Evolutionary conservation across 129 eudicot species (phyloP).

Genomic region (Centaurea solstitialis): DNA sequence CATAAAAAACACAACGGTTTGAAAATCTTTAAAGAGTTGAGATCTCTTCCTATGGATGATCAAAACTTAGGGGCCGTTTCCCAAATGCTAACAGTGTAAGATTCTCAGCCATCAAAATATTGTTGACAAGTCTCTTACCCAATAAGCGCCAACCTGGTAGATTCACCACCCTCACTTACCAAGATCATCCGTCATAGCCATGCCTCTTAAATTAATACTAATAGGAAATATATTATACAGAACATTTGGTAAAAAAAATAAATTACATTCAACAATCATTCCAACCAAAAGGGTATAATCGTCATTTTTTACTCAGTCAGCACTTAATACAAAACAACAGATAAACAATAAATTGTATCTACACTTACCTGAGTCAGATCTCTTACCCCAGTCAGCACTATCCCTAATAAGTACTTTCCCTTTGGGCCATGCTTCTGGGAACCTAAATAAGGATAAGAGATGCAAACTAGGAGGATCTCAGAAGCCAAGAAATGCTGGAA

Average conservation of each 20-base stretch:
- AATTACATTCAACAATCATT: background rate
- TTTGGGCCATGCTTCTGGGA: background rate
- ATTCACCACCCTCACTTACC: too few relatives aligned
- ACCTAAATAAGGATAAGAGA: background rate
- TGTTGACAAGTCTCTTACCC: too few relatives aligned
- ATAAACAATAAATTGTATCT: too few relatives aligned
- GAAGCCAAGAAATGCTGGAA: background rate
- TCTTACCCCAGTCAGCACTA: too few relatives aligned
- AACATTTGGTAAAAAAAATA: background rate
- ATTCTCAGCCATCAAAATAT: too few relatives aligned
- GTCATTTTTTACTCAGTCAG: background rate
- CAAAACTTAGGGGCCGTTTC: background rate
- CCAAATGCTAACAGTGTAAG: too few relatives aligned
- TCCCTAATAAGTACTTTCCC: background rate
- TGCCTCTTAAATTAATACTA: too few relatives aligned
- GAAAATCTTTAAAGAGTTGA: background rate
- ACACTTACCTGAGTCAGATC: too few relatives aligned
- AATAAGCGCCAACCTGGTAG: too few relatives aligned
- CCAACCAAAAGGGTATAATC: background rate
- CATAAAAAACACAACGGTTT: background rate
- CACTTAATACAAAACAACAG: background rate
- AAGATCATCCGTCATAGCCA: too few relatives aligned
- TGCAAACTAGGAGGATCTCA: background rate
- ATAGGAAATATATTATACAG: too few relatives aligned
- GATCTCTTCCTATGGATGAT: background rate